Base-by-base conservation (phyloP, 2,329 filamentous ascomycete species). In the Claviceps quebecensis region DNA sequence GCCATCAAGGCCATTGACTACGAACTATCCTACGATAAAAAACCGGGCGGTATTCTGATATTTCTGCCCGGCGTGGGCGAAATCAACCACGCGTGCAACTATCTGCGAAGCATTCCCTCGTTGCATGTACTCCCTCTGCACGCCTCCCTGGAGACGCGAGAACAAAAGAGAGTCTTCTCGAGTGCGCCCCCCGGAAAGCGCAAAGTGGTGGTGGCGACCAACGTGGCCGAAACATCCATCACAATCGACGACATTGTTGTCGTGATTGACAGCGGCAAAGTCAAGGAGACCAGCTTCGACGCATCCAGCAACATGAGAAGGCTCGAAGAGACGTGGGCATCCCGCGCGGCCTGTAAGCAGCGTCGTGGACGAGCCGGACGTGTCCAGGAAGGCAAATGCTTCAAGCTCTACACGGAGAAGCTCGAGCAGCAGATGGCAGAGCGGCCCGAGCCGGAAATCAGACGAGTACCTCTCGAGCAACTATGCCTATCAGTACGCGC, bases 211-310 rank as follows among this genome's bases (percentile, higher is more conserved):
- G 87, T 91, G 6, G 87, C 93, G 1, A 98, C 93, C 45, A 98
- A 98, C 61, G 91, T 98, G 2, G 93, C 93, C 2, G 93, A 98
- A 66, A 98, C 93, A 0, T 97, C 93, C 2, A 97, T 98, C 64
- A 98, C 93, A 0, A 98, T 98, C 54, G 90, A 96, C 63, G 93
- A 98, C 63, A 87, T 98, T 50, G 86, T 97, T 2, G 91, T 87
- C 2, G 93, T 98, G 45, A 91, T 98, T 56, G 93, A 98, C 65
- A 93, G 86, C 11, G 93, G 93, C 29, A 83, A 88, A 50, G 93
- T 98, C 54, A 98, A 98, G 63, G 91, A 98, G 67, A 98, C 90
- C 0, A 91, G 87, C 63, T 97, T 90, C 60, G 93, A 97, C 64
- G 81, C 88, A 0, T 78, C 84, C 56, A 95, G 85, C 64, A 95